These are phyloP conservation scores for Talaromyces trachyspermus DNA, from an alignment of 495 filamentous ascomycete species.

Conservation along the genomic window DNA sequence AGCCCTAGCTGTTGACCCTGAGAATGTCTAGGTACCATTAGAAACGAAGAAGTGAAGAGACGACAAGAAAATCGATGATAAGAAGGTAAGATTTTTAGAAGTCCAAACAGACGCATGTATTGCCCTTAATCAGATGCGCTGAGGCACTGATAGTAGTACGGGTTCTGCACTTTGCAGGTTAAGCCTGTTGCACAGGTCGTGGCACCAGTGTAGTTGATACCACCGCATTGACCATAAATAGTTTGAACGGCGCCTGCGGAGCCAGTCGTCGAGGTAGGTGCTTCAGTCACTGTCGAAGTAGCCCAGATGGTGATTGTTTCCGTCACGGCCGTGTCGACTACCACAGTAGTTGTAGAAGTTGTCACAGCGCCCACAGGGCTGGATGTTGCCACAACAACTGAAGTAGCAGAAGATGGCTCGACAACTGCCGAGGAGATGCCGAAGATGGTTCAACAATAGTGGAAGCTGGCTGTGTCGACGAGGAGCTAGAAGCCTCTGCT, in stretches of 20 bases:
- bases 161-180: slow-evolving; percentile 40
- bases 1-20: too few species aligned
- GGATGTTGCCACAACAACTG: not conserved
- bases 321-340: not conserved
- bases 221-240: slow-evolving; percentile 40
- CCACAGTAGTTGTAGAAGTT: not conserved
- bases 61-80: too few species aligned
- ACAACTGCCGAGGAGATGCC: not conserved
- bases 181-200: slow-evolving; percentile 35
- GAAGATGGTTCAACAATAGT: not conserved
- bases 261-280: not conserved
- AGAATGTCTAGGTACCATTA: too few species aligned
- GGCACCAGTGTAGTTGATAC: slow-evolving; percentile 39
- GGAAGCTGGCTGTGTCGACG: not conserved
- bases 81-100: too few species aligned
- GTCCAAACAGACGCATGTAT: too few species aligned
- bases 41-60: too few species aligned
- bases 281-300: not conserved
- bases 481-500: not conserved
- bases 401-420: not conserved
- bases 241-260: not conserved
- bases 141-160: slow-evolving; percentile 44
- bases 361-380: not conserved
- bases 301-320: not conserved
- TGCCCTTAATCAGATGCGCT: not conserved